Conservation (phyloP, 345 rosid genomes). For the Aethionema arabicum region DNA sequence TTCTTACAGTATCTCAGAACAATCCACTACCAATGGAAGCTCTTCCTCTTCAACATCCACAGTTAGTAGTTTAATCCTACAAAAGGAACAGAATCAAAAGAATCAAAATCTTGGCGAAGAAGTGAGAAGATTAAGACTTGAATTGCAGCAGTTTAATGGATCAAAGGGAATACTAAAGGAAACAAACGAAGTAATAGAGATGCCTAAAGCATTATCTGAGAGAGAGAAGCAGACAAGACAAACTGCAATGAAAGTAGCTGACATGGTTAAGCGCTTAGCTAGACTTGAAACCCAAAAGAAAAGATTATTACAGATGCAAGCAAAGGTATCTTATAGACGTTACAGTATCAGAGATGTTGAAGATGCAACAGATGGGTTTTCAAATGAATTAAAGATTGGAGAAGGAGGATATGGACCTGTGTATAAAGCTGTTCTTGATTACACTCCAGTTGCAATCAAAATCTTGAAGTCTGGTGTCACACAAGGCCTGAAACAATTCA, state of each 20-base stretch:
- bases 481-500: conserved; percentile 72
- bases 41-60: conserved; percentile 32
- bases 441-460: conserved; percentile 69
- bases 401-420: conserved; percentile 95
- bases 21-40: conserved; percentile 29
- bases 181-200: conserved; percentile 35
- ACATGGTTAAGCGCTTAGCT: conserved; percentile 38
- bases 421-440: conserved; percentile 49
- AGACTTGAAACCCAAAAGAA: conserved; percentile 50
- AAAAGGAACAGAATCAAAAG: conserved; percentile 1
- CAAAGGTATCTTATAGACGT: conserved; percentile 40
- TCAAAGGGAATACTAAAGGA: conserved; percentile 41
- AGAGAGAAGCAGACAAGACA: conserved; percentile 41
- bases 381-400: conserved; percentile 58
- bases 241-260: conserved; percentile 46
- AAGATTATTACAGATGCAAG: conserved; percentile 45
- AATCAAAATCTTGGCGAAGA: conserved; percentile 47
- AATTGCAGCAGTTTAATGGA: conserved; percentile 49
- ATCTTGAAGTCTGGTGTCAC: conserved; percentile 62
- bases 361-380: conserved; percentile 56
- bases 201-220: conserved; percentile 41
- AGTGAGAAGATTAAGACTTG: conserved; percentile 51
- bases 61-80: conserved; percentile 21
- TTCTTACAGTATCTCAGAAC: conserved; percentile 31
- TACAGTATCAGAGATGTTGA: conserved; percentile 67